Conservation (phyloP, 2,329 filamentous ascomycete genomes). For the Trichophyton mentagrophytes region DNA sequence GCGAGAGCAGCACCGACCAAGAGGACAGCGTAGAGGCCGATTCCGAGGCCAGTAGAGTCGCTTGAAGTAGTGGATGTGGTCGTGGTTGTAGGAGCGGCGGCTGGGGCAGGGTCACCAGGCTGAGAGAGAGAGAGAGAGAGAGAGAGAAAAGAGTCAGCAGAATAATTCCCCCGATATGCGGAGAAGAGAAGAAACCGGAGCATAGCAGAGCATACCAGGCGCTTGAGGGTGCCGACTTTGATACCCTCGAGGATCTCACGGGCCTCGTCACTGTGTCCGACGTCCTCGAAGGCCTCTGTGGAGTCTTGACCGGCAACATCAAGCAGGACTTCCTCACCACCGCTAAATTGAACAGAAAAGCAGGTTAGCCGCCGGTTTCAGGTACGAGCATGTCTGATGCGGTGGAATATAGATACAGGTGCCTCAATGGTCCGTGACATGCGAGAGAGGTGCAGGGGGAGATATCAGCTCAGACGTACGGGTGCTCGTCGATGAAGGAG, state of each 20-base stretch:
- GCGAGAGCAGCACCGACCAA: conserved; percentile 63
- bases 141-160: background rate
- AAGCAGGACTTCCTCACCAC: conserved; percentile 94
- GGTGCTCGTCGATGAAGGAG: conserved; percentile 94
- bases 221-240: conserved; percentile 64
- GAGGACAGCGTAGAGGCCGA: conserved; percentile 70
- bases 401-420: background rate
- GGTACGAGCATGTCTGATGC: background rate
- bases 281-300: conserved; percentile 97
- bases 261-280: conserved; percentile 97
- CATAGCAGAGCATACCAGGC: conserved; percentile 47
- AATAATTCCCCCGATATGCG: background rate
- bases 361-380: conserved; percentile 17
- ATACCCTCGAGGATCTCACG: conserved; percentile 79
- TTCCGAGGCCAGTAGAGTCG: conserved; percentile 43
- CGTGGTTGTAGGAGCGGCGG: conserved; percentile 38
- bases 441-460: background rate
- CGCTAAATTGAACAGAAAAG: conserved; percentile 41
- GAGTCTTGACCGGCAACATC: conserved; percentile 93
- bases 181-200: background rate
- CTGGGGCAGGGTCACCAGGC: conserved; percentile 66
- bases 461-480: conserved; percentile 42
- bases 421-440: background rate
- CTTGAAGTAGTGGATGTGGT: conserved; percentile 24
- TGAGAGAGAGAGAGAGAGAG: conserved; percentile 11